phyloP scores from a whole-genome alignment of 495 filamentous ascomycete genomes.

The Podospora pseudoanserina region DNA sequence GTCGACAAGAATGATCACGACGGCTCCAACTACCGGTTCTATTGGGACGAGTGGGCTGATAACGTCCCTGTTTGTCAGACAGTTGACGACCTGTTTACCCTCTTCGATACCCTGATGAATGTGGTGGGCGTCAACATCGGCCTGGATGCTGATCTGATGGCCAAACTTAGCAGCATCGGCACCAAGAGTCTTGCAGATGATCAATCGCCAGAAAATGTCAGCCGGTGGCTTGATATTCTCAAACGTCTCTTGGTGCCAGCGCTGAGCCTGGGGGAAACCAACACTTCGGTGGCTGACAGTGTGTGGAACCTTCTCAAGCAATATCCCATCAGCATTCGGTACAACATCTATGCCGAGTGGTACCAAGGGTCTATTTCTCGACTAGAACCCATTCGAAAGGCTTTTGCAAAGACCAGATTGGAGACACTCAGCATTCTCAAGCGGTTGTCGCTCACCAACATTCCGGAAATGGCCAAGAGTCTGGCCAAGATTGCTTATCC shows the following conservation, averaged over 20 bases:
- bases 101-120: slow-evolving; percentile 82
- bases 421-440: slow-evolving; percentile 83
- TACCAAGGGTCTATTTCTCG: slow-evolving; percentile 72
- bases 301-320: slow-evolving; percentile 75
- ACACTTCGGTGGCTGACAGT: slow-evolving; percentile 78
- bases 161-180: slow-evolving; percentile 79
- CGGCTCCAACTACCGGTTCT: slow-evolving; percentile 77
- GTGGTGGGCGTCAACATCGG: slow-evolving; percentile 84
- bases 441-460: slow-evolving; percentile 77
- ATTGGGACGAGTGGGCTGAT: slow-evolving; percentile 97
- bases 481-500: slow-evolving; percentile 84
- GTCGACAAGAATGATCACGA: slow-evolving; percentile 73
- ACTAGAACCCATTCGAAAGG: slow-evolving; percentile 70
- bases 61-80: slow-evolving; percentile 86
- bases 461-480: slow-evolving; percentile 75
- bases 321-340: slow-evolving; percentile 73
- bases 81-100: slow-evolving; percentile 82
- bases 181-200: slow-evolving; percentile 68
- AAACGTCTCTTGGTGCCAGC: slow-evolving; percentile 79
- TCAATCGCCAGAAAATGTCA: slow-evolving; percentile 59
- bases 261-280: slow-evolving; percentile 75
- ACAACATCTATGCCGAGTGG: slow-evolving; percentile 92
- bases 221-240: slow-evolving; percentile 75
- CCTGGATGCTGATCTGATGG: slow-evolving; percentile 69
- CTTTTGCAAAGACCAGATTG: slow-evolving; percentile 67